Evolutionary conservation across 495 filamentous ascomycete species (phyloP), one percentile per base, ranked within the genome.

Genomic region (Xylaria castorea): DNA sequence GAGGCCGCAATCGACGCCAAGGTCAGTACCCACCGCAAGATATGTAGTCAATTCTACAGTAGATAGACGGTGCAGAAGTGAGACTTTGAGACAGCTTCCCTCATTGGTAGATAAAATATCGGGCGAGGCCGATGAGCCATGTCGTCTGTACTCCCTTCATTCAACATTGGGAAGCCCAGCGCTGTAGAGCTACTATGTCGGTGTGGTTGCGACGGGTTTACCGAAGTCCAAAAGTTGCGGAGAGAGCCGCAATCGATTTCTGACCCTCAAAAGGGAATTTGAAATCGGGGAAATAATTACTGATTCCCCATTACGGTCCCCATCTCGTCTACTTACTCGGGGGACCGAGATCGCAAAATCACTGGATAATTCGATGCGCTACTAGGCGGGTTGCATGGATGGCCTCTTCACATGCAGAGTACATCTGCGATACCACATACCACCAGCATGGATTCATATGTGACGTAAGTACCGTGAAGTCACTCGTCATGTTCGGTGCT

Each of bases 171-270:
- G 72, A 75, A 73, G 72, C 25, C 70, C 57, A 68, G 75, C 66
- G 76, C 68, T 67, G 69, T 74, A 71, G 60, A 74, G 68, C 32
- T 53, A 48, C 32, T 42, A 79, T 77, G 72, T 76, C 71, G 74
- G 77, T 76, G 77, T 79, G 69, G 51, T 68, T 72, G 61, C 71
- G 66, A 73, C 69, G 12, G 5, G 61, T 46, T 27, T 30, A 64
- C 25, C 38, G 60, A 22, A 22, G n/a, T 34, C 32, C n/a, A 30
- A 53, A 50, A 30, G 71, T 51, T 71, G 73, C 75, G 77, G 77
- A 77, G 75, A 73, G 75, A 79, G 77, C 77, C 77, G 77, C 77
- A 79, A 79, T 79, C 74, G 77, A 76, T 69, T 77, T 79, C 76
- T 72, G 76, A 71, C 73, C 63, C 70, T 75, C 68, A 67, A 36